Evolutionary conservation across 768 basidiomycete genomes (phyloP).

Genomic region (Auricularia sp.): DNA sequence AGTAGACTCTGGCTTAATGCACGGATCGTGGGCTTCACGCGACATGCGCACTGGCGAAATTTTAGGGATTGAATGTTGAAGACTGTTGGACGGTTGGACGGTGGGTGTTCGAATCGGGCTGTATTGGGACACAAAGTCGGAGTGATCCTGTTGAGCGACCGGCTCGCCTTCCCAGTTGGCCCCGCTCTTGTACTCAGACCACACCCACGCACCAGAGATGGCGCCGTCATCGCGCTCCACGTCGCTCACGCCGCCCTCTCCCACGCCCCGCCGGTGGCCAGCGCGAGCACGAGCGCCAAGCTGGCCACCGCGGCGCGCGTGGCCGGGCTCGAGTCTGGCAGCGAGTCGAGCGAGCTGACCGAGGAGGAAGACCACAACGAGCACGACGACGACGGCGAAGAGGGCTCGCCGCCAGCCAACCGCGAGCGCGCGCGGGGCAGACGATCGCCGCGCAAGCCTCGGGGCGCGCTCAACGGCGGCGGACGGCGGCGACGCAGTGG

Average conservation of each 20-base stretch:
- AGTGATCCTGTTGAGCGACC: no score
- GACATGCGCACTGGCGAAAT: no score
- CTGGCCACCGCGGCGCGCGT: background rate
- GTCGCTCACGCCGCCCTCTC: background rate
- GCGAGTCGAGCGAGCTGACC: conserved; percentile 12
- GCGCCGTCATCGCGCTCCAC: background rate
- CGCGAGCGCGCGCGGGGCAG: background rate
- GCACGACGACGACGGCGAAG: conserved; percentile 16
- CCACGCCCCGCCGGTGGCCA: background rate
- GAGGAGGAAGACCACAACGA: conserved; percentile 28
- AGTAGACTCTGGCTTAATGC: background rate
- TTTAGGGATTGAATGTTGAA: no score
- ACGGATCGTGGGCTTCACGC: no score
- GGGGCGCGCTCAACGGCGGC: conserved; percentile 9
- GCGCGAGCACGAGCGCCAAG: background rate
- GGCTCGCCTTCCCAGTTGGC: no score
- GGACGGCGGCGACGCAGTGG: conserved; percentile 12
- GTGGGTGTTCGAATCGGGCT: no score
- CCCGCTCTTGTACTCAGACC: background rate
- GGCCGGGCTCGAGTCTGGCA: background rate
- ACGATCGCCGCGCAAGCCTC: conserved; percentile 3
- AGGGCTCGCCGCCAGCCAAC: background rate
- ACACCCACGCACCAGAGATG: background rate
- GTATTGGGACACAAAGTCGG: no score
- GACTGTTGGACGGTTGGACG: no score